Conservation (phyloP, 768 basidiomycete species). For the Termitomyces sp. region DNA sequence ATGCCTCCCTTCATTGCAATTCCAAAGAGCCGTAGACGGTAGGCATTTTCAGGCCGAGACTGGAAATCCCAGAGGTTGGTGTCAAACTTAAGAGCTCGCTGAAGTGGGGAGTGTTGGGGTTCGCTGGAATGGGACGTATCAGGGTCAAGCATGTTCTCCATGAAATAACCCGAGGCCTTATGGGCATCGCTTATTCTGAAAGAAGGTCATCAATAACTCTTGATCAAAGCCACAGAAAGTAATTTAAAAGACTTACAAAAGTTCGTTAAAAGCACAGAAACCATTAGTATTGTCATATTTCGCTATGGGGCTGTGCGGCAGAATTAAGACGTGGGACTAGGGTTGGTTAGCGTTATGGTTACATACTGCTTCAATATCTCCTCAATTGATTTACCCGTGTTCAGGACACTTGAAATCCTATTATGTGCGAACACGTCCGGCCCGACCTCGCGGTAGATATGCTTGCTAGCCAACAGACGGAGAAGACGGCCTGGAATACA, state of each 20-base stretch:
- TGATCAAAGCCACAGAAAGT: too few relatives aligned
- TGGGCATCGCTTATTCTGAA: conserved; percentile 18
- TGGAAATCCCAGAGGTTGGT: conserved; percentile 17
- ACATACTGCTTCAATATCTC: conserved; percentile 21
- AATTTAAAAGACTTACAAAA: conserved; percentile 12
- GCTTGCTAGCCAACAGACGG: conserved; percentile 26
- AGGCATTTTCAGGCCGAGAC: conserved; percentile 17
- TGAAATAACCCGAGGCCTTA: conserved; percentile 20
- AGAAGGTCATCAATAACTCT: background rate
- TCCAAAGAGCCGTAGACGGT: conserved; percentile 21
- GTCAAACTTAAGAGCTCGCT: conserved; percentile 14
- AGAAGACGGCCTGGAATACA: conserved; percentile 22
- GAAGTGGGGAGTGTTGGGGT: conserved; percentile 12
- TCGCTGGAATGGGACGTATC: conserved; percentile 14
- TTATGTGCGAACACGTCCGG: conserved; percentile 30
- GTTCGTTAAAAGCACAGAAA: conserved; percentile 19
- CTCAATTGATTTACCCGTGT: conserved; percentile 22
- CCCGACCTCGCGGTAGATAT: conserved; percentile 28
- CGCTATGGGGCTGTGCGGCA: conserved; percentile 13
- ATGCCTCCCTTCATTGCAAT: conserved; percentile 19
- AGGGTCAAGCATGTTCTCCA: conserved; percentile 21
- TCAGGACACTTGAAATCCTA: conserved; percentile 24
- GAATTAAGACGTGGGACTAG: background rate
- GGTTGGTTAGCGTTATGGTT: background rate
- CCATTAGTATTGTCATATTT: conserved; percentile 24